These are phyloP conservation scores for Macroventuria anomochaeta DNA, from an alignment of 2,329 filamentous ascomycete genomes.

Conservation along the genomic window DNA sequence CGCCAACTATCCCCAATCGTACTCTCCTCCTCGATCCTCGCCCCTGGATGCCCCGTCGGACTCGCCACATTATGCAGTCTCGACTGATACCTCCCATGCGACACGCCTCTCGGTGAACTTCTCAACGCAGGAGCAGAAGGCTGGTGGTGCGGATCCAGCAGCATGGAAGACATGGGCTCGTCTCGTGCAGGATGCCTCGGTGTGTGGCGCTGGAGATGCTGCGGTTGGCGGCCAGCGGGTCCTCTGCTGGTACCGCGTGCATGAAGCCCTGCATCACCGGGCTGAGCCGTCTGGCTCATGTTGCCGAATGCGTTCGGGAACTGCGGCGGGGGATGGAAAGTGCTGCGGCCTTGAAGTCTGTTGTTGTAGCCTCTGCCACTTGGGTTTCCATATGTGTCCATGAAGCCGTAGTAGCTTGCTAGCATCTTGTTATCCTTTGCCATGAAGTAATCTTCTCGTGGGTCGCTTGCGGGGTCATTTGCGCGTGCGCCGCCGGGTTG, in stretches of 20 bases:
- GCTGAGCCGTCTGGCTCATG: constrained; percentile 56
- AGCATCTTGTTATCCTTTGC: constrained; percentile 98
- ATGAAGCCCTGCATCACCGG: constrained; percentile 51
- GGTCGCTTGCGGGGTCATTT: constrained; percentile 56
- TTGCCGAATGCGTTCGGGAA: constrained; percentile 70
- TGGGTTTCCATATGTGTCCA: constrained; percentile 76
- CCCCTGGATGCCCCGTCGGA: constrained; percentile 13
- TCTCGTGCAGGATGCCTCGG: constrained; percentile 31
- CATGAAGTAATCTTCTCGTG: constrained; percentile 90
- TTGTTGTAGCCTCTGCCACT: constrained; percentile 46
- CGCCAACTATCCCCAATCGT: constrained; percentile 67
- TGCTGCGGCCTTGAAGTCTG: constrained; percentile 53
- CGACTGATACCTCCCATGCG: constrained; percentile 56
- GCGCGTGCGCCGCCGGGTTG: constrained; percentile 47
- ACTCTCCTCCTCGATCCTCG: constrained; percentile 59
- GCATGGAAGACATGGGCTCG: constrained; percentile 74
- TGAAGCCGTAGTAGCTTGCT: constrained; percentile 93
- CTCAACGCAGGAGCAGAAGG: constrained; percentile 59
- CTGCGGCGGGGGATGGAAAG: constrained; percentile 76
- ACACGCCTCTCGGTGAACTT: constrained; percentile 55
- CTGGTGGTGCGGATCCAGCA: constrained; percentile 79
- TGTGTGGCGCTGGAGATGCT: constrained; percentile 35
- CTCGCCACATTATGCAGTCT: constrained; percentile 34
- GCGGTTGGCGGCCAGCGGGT: constrained; percentile 32
- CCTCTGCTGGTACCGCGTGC: constrained; percentile 38